Evolutionary conservation across 2,329 filamentous ascomycete genomes (phyloP).

Genomic region (Aureobasidium lini): DNA sequence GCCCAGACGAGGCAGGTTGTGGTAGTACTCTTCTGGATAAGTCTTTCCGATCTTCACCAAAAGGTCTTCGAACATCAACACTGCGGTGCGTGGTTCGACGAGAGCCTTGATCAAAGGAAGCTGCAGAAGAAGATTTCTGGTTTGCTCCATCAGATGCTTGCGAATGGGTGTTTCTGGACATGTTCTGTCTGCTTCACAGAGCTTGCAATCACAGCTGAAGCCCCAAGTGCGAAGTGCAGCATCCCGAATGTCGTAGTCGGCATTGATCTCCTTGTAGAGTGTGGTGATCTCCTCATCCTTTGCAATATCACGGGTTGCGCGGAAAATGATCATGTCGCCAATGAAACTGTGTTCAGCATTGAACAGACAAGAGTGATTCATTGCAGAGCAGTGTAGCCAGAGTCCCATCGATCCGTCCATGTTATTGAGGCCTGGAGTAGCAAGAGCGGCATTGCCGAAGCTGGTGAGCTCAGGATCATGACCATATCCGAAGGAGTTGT

Average conservation of each 20-base stretch:
- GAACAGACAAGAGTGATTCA: constrained; percentile 47
- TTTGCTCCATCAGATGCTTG: not conserved
- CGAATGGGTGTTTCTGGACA: not conserved
- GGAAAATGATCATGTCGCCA: constrained; percentile 47
- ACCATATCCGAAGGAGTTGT: constrained; percentile 20
- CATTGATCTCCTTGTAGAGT: constrained; percentile 16
- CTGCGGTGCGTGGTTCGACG: not conserved
- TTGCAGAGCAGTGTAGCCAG: constrained; percentile 33
- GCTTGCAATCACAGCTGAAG: constrained; percentile 36
- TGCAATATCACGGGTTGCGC: constrained; percentile 38
- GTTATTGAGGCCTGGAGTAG: not conserved
- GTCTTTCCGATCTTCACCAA: not conserved
- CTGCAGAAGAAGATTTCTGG: not conserved
- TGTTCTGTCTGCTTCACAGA: constrained; percentile 26
- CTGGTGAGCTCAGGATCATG: not conserved
- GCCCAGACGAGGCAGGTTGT: not conserved
- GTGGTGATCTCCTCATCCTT: constrained; percentile 39
- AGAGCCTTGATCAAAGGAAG: not conserved
- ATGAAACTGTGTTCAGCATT: constrained; percentile 46
- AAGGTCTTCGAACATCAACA: not conserved
- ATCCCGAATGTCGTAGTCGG: constrained; percentile 26
- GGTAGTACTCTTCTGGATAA: not conserved
- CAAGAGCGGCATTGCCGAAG: not conserved
- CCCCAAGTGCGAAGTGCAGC: constrained; percentile 31
- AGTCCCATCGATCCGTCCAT: not conserved